Percentiles rank a stretch among this genome's conserved stretches.
Evolutionary conservation across 2,329 filamentous ascomycete genomes (phyloP).

Genomic region (Colletotrichum tropicicola): DNA sequence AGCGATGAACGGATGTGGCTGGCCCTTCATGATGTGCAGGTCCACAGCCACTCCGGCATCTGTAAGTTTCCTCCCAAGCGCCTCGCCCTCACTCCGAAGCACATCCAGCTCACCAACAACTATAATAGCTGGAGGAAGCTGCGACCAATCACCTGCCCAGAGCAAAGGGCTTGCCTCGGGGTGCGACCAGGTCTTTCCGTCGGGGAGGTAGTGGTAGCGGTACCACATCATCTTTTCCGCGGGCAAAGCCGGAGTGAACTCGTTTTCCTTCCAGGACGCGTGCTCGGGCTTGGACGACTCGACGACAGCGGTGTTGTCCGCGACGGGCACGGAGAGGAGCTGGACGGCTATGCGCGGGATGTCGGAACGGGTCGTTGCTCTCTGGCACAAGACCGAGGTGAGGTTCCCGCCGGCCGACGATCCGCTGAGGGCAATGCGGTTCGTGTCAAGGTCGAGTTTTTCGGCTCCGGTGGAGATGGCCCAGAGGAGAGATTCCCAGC

Average conservation of each 20-base stretch:
- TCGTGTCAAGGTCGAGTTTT: constrained; percentile 48
- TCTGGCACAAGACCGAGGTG: constrained; percentile 61
- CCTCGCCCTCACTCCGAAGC: constrained; percentile 61
- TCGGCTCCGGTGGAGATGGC: constrained; percentile 38
- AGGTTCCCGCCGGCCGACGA: constrained; percentile 61
- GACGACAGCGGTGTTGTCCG: constrained; percentile 66
- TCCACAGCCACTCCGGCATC: constrained; percentile 56
- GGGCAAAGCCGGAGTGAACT: constrained; percentile 60
- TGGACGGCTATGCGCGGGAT: constrained; percentile 48
- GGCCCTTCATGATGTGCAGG: constrained; percentile 59
- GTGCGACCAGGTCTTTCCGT: constrained; percentile 52
- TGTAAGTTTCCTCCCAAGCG: constrained; percentile 57
- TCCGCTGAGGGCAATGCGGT: constrained; percentile 51
- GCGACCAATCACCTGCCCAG: constrained; percentile 57
- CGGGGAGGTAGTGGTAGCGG: constrained; percentile 63
- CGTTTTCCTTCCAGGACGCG: constrained; percentile 58
- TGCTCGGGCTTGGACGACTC: constrained; percentile 43
- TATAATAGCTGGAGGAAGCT: constrained; percentile 59
- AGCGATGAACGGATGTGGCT: constrained; percentile 67
- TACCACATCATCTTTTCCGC: constrained; percentile 70
- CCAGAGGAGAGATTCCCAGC: constrained; percentile 65
- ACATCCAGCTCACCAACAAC: constrained; percentile 66
- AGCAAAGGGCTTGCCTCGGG: constrained; percentile 65
- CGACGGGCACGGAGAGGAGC: constrained; percentile 65
- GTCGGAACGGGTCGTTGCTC: constrained; percentile 47